Conservation (phyloP, 1,284 basidiomycete genomes). For the Omphalotus olearius region DNA sequence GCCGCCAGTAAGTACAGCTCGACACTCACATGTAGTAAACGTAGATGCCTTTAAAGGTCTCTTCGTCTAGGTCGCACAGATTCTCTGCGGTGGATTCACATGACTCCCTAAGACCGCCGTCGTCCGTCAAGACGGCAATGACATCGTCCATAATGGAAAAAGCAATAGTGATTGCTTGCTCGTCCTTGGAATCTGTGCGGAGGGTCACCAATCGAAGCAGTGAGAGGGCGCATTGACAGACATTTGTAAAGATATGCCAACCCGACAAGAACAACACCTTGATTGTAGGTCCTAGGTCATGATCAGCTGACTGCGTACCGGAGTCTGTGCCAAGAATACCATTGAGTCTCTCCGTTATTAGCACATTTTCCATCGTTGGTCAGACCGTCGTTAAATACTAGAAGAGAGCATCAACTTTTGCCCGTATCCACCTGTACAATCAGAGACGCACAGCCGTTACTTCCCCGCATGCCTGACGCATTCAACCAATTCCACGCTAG, state of each 20-base stretch:
- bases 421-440: neutral
- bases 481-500: constrained; percentile 19
- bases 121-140: constrained; percentile 14
- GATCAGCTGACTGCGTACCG: neutral
- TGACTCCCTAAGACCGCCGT: constrained; percentile 17
- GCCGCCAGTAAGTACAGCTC: too few species aligned
- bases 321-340: constrained; percentile 15
- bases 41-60: constrained; percentile 20
- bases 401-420: neutral
- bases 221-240: neutral
- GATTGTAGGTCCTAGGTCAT: constrained; percentile 2
- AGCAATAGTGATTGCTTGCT: constrained; percentile 14
- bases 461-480: constrained; percentile 16
- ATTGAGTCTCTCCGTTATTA: constrained; percentile 19
- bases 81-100: constrained; percentile 17
- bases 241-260: constrained; percentile 19
- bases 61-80: constrained; percentile 18
- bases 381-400: constrained; percentile 21
- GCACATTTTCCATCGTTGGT: constrained; percentile 17
- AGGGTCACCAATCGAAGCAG: too few species aligned
- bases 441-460: constrained; percentile 16
- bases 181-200: constrained; percentile 13
- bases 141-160: constrained; percentile 18
- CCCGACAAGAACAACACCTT: constrained; percentile 18
- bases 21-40: constrained; percentile 16